Evolutionary conservation across 768 basidiomycete genomes (phyloP).

Genomic region (Tylopilus plumbeoviolaceoides): DNA sequence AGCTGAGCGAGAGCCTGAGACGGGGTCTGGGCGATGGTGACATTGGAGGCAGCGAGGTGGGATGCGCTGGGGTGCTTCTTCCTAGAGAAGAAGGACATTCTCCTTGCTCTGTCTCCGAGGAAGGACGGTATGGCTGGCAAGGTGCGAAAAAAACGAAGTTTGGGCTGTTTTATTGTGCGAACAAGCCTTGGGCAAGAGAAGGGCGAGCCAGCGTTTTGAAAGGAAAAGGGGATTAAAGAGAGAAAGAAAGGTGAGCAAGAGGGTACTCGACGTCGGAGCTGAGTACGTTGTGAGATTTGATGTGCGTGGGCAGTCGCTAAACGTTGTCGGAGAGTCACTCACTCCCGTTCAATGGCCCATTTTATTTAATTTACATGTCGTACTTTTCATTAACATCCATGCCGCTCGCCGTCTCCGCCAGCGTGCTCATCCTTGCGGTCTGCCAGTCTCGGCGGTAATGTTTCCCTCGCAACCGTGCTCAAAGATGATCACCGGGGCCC

Average conservation of each 20-base stretch:
- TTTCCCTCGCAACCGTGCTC: slow-evolving; percentile 11
- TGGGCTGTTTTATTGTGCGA: slow-evolving; percentile 11
- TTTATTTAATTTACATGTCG: not conserved
- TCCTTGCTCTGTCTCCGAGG: slow-evolving; percentile 54
- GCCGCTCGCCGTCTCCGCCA: slow-evolving; percentile 9
- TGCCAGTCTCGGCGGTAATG: not conserved
- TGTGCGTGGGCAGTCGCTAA: slow-evolving; percentile 8
- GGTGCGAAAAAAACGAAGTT: slow-evolving; percentile 12
- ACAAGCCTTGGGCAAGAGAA: slow-evolving; percentile 9
- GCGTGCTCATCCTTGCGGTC: slow-evolving; percentile 7
- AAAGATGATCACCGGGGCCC: not conserved
- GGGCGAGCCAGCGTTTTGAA: slow-evolving; percentile 24
- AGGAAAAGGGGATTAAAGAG: slow-evolving; percentile 10
- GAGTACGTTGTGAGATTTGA: slow-evolving; percentile 14
- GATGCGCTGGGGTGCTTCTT: slow-evolving; percentile 66
- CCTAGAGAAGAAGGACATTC: slow-evolving; percentile 94
- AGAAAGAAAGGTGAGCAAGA: not conserved
- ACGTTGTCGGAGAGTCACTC: slow-evolving; percentile 1
- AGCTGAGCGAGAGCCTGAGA: slow-evolving; percentile 66
- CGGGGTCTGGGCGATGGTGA: slow-evolving; percentile 59
- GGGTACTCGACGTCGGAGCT: not conserved
- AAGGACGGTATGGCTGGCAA: slow-evolving; percentile 65
- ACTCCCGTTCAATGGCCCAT: not conserved
- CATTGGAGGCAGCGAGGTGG: slow-evolving; percentile 41
- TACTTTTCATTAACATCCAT: slow-evolving; percentile 8